Conservation (phyloP, 208 protist species). For the Phytomonas serpens region DNA sequence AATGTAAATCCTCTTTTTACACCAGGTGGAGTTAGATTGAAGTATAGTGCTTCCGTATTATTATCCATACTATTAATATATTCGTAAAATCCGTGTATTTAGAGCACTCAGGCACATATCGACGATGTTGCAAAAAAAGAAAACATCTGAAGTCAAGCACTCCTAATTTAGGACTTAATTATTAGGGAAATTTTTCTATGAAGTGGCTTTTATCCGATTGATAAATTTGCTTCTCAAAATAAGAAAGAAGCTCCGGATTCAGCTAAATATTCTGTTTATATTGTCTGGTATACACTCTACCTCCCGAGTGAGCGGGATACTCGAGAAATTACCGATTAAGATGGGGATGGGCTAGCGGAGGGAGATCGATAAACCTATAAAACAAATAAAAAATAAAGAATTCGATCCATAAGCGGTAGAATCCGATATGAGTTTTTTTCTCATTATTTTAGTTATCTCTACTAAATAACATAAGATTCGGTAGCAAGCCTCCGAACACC, state of each 20-base stretch:
- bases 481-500: conserved; percentile 30
- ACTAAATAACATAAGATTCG: conserved; percentile 7
- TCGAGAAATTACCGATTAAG: not conserved
- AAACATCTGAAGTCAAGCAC: not conserved
- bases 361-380: not conserved
- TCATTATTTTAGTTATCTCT: not conserved
- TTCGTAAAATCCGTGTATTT: not conserved
- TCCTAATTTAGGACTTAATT: not conserved
- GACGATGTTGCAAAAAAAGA: not conserved
- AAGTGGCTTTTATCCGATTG: not conserved
- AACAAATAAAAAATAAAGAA: not conserved
- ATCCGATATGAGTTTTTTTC: not conserved
- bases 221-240: not conserved
- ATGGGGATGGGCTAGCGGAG: not conserved
- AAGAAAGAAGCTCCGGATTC: conserved; percentile 4
- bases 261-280: not conserved
- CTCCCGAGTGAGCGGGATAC: not conserved
- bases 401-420: not conserved
- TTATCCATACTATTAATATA: not conserved
- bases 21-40: not conserved
- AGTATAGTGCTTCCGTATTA: not conserved
- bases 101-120: not conserved
- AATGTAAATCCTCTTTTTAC: not conserved
- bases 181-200: not conserved
- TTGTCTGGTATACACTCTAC: not conserved